Base-by-base conservation (phyloP, 139 green algal genomes). In the Haematococcus sp. region DNA sequence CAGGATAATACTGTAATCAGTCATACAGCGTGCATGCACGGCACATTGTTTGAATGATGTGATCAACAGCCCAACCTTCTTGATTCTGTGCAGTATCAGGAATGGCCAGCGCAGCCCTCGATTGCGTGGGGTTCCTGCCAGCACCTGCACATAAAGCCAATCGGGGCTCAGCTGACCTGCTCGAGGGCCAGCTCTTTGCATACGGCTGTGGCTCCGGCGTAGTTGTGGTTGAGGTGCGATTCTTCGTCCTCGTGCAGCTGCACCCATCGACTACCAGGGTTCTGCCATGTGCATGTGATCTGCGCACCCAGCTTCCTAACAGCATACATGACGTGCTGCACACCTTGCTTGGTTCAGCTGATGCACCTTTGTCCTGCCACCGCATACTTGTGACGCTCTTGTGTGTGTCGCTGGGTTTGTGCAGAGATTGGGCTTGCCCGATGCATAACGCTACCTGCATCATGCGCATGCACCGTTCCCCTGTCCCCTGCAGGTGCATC, bases 141-240 rank as follows among this genome's bases (percentile, higher is more conserved):
- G 76, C 81, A 0, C 84, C 89, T 15, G 77, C 78, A 0, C 55
- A 32, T 31, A 87, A 81, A 55, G 71, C 56, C 1, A 90, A 92
- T 60, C 51, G 59, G 4, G 83, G 82, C 9, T 81, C 85, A 4
- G 76, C 76, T 32, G 86, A 90, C 33, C 25, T 93, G 16, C 59
- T 90, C 27, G 84, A 81, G 13, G 83, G 81, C 7, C 71, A 87
- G 59, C 76, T 89, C 1, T 81, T 95, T 31, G 91, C 91, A 0
- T 95, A 93, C 72, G 90, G 76, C 0, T 86, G 88, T 25, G 76
- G 73, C 5, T 87, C 88, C 22, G 70, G 71, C 2, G 55, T 95
- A 0, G 60, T 61, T 0, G 64, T 88, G 9, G 59, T 75, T 20
- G 79, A 85, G 71, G 78, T 88, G 44, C 9, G 71, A 2, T 73